phyloP scores from a whole-genome alignment of 2,329 filamentous ascomycete genomes.

The Thermothelomyces thermophilus region DNA sequence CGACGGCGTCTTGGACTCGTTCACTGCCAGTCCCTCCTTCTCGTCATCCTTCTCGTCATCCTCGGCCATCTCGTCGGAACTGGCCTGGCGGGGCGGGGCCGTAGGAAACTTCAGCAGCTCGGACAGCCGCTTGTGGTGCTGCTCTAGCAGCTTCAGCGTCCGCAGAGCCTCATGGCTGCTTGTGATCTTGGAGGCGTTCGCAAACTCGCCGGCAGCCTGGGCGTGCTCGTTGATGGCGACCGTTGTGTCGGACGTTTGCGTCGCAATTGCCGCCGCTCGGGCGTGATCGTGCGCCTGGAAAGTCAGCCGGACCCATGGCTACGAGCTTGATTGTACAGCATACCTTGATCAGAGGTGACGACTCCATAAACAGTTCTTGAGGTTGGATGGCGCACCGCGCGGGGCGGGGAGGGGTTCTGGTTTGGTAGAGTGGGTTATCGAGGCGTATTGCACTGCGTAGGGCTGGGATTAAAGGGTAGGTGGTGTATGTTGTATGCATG shows the following conservation, averaged over 20 bases:
- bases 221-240: conserved; percentile 85
- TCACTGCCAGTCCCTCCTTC: conserved; percentile 17
- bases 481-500: no score
- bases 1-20: conserved; percentile 9
- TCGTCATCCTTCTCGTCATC: conserved; percentile 34
- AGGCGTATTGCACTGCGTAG: no score
- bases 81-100: conserved; percentile 36
- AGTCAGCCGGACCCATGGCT: background rate
- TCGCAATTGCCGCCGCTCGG: conserved; percentile 71
- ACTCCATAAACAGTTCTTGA: conserved; percentile 59
- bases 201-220: conserved; percentile 80
- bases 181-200: conserved; percentile 69
- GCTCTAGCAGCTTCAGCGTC: conserved; percentile 76
- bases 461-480: no score
- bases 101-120: conserved; percentile 68
- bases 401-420: background rate
- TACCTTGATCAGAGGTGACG: conserved; percentile 61
- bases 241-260: conserved; percentile 66
- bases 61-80: conserved; percentile 33
- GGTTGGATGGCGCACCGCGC: conserved; percentile 4
- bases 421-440: no score
- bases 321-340: background rate
- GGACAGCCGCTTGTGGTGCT: conserved; percentile 79
- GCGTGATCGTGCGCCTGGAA: conserved; percentile 79
- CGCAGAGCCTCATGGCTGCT: conserved; percentile 66